Conservation (phyloP, 2,329 filamentous ascomycete genomes). For the Trichoderma asperellum region DNA sequence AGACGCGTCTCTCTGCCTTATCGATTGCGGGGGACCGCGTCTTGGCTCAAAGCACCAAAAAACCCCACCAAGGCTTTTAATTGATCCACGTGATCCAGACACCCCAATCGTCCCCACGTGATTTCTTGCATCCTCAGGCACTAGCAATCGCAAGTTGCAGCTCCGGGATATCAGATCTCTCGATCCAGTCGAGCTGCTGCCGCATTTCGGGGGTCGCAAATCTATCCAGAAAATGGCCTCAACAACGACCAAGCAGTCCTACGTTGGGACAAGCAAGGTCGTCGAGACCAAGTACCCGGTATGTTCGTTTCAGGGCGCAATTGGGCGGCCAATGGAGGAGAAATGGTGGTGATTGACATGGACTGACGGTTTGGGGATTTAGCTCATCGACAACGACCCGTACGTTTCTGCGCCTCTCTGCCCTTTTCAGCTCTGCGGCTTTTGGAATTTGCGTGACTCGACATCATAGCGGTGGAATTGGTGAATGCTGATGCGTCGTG, state of each 20-base stretch:
- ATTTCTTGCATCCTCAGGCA: conserved; percentile 39
- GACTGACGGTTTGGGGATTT: conserved; percentile 38
- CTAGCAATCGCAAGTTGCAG: conserved; percentile 31
- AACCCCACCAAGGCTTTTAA: conserved; percentile 4
- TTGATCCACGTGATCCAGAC: conserved; percentile 21
- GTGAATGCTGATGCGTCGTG: conserved; percentile 37
- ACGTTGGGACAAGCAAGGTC: conserved; percentile 65
- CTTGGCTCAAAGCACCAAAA: background rate
- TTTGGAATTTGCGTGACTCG: background rate
- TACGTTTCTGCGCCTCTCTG: conserved; percentile 50
- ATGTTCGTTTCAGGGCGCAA: conserved; percentile 46
- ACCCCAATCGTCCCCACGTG: conserved; percentile 36
- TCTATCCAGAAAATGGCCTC: conserved; percentile 45
- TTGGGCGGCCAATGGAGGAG: conserved; percentile 28
- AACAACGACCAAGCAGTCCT: conserved; percentile 46
- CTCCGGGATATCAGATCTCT: conserved; percentile 36
- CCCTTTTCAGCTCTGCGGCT: background rate
- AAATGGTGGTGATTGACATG: conserved; percentile 7
- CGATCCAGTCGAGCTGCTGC: conserved; percentile 35
- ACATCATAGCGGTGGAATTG: background rate
- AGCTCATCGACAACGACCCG: conserved; percentile 99
- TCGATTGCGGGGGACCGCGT: conserved; percentile 28
- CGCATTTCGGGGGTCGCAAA: conserved; percentile 35
- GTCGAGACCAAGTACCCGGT: conserved; percentile 86
- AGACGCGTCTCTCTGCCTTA: conserved; percentile 30